Evolutionary conservation across 2,329 filamentous ascomycete species (phyloP).

Genomic region (Aureobasidium lini): DNA sequence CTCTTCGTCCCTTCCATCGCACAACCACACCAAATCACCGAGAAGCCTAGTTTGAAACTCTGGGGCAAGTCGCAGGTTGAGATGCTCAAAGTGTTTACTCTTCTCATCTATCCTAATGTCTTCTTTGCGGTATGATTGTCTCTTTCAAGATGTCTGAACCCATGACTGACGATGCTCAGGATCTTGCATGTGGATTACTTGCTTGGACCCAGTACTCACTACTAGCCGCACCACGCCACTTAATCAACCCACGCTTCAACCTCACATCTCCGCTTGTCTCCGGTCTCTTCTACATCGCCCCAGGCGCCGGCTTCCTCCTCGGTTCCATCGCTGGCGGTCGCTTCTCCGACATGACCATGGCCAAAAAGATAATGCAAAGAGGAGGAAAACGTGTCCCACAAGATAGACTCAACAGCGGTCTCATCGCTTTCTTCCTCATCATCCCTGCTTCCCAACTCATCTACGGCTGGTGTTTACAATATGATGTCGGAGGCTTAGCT

Average conservation of each 20-base stretch:
- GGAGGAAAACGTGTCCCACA: slow-evolving; percentile 53
- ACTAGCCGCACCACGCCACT: slow-evolving; percentile 57
- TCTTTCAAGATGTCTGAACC: not conserved
- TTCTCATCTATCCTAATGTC: slow-evolving; percentile 61
- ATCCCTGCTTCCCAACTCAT: slow-evolving; percentile 54
- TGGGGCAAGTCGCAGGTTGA: slow-evolving; percentile 48
- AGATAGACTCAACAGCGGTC: slow-evolving; percentile 54
- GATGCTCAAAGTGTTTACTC: slow-evolving; percentile 52
- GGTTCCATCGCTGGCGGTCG: slow-evolving; percentile 61
- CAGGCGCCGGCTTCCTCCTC: slow-evolving; percentile 58
- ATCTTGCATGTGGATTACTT: slow-evolving; percentile 48
- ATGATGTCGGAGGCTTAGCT: slow-evolving; percentile 43
- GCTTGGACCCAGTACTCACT: slow-evolving; percentile 68
- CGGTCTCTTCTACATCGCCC: slow-evolving; percentile 64
- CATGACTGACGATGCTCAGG: not conserved
- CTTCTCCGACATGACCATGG: slow-evolving; percentile 60
- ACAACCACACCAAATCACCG: not conserved
- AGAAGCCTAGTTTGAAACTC: not conserved
- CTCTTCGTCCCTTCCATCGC: slow-evolving; percentile 48
- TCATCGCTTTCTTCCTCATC: slow-evolving; percentile 46
- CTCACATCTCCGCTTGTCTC: slow-evolving; percentile 57
- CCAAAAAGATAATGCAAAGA: slow-evolving; percentile 52
- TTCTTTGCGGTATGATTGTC: slow-evolving; percentile 42
- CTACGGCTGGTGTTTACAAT: slow-evolving; percentile 56
- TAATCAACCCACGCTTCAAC: slow-evolving; percentile 63